These are phyloP conservation scores for Penicillium sp. DNA, from an alignment of 2,329 filamentous ascomycete genomes.

Conservation along the genomic window DNA sequence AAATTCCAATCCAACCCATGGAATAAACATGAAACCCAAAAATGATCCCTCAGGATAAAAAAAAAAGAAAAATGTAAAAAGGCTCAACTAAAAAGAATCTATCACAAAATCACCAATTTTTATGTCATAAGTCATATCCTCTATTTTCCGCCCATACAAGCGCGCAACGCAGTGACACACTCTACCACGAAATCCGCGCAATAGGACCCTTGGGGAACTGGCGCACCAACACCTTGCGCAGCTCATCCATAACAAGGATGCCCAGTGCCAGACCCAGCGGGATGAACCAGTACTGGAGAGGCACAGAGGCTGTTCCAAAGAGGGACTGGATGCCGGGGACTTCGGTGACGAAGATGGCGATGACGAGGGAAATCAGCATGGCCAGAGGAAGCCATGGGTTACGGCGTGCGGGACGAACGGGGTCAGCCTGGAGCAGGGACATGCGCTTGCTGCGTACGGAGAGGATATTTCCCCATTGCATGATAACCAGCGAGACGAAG, in stretches of 20 bases:
- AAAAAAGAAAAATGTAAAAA: neutral
- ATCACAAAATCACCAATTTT: neutral
- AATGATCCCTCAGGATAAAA: neutral
- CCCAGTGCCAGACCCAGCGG: conserved; percentile 59
- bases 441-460: conserved; percentile 59
- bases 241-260: conserved; percentile 60
- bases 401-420: conserved; percentile 53
- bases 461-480: conserved; percentile 62
- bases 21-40: neutral
- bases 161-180: neutral
- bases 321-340: conserved; percentile 57
- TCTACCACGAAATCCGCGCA: conserved; percentile 58
- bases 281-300: conserved; percentile 60
- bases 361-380: conserved; percentile 56
- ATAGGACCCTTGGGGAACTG: conserved; percentile 53
- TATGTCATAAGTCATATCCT: neutral
- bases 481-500: conserved; percentile 60
- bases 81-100: neutral
- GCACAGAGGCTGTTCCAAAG: conserved; percentile 58
- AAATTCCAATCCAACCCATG: neutral
- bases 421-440: conserved; percentile 60
- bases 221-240: conserved; percentile 58
- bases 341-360: conserved; percentile 62
- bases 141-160: neutral
- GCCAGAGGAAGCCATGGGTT: conserved; percentile 59